Conservation (phyloP, 495 filamentous ascomycete species). For the Recurvomyces mirabilis region DNA sequence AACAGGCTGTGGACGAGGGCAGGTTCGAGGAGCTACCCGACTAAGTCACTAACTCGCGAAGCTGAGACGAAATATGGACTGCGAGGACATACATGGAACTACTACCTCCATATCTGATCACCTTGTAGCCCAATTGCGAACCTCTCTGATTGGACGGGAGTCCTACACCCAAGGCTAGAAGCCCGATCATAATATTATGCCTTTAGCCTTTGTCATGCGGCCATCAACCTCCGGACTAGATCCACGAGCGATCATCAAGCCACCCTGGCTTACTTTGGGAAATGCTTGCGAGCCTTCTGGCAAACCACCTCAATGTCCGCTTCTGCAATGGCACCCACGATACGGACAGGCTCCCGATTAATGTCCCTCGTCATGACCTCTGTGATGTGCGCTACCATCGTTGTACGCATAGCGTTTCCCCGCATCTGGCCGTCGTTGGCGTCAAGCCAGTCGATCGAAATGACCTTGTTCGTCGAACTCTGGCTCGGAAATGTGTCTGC, state of each 20-base stretch:
- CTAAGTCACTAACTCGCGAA: no score
- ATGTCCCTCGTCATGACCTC: neutral
- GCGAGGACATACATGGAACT: no score
- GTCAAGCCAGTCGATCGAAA: slow-evolving; percentile 2
- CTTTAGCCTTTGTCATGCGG: no score
- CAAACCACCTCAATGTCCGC: neutral
- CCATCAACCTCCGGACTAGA: neutral
- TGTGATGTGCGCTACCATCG: neutral
- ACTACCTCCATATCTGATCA: no score
- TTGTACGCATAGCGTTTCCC: neutral
- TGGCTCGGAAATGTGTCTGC: slow-evolving; percentile 1
- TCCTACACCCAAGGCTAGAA: no score
- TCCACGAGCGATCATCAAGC: neutral
- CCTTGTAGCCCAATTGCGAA: no score
- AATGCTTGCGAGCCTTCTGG: neutral
- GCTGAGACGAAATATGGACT: no score
- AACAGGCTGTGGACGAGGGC: slow-evolving; percentile 62
- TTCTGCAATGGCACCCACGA: neutral
- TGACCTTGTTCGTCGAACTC: neutral
- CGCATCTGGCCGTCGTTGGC: neutral
- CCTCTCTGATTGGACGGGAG: no score
- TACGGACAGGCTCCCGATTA: neutral
- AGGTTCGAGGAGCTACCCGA: slow-evolving; percentile 54
- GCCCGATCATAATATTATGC: neutral
- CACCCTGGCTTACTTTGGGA: neutral